Evolutionary conservation across 208 protist genomes (phyloP), one percentile per base, ranked within the genome.

Genomic region (Acanthamoeba healyi): DNA sequence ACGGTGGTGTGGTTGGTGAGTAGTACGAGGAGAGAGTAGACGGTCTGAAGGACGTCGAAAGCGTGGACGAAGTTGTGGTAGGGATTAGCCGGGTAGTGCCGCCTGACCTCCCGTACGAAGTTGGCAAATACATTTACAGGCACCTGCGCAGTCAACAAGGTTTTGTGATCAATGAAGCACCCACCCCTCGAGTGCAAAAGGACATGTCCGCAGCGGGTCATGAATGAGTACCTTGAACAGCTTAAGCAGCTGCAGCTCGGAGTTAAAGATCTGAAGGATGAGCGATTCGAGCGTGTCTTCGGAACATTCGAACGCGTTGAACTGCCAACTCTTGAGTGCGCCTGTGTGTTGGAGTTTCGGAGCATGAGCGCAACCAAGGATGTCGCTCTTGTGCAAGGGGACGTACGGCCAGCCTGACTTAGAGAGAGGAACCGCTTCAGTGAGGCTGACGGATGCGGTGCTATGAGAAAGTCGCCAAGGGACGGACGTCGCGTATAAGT

Each of bases 61-160:
- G 95, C 96, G 56, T 97, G 96, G 14, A 87, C 90, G 36, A 94
- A 95, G 77, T 97, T 97, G 92, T 97, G 96, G 72, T 97, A 97
- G 36, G 96, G 96, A 36, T 97, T 96, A n/a, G 42, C 26, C 54
- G 54, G 94, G 36, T 95, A 95, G 44, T 72, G 12, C 6, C 15
- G n/a, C 32, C 87, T 2, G 38, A 93, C 87, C 36, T 32, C 58
- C 15, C 29, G 36, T 14, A 93, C 40, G 29, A 93, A 93, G 46
- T 65, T 90, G 40, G 5, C 5, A 24, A 90, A 70, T 15, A 46
- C 36, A 2, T 22, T 1, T 15, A 49, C 1, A 40, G 49, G 56
- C 32, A 90, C 40, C 51, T 56, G 32, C 49, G 22, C 49, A 56
- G n/a, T n/a, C n/a, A n/a, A n/a, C n/a, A n/a, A n/a, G n/a, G n/a